Evolutionary conservation across 2,329 filamentous ascomycete species (phyloP).

Genomic region (Akanthomyces dipterigenus): DNA sequence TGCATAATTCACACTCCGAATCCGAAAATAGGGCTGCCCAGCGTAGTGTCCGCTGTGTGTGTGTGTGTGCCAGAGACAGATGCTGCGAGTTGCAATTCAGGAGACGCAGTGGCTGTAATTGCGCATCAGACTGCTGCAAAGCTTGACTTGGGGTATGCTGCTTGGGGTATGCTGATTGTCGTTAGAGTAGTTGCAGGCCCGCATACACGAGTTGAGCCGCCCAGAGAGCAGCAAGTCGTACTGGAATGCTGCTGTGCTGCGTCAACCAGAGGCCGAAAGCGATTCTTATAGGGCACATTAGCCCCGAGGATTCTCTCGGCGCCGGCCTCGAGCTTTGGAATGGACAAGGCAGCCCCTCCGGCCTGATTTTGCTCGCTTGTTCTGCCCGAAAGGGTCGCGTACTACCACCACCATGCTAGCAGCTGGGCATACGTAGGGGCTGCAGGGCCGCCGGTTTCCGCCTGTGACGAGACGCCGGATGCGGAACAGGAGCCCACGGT

Average conservation of each 20-base stretch:
- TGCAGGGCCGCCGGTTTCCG: neutral
- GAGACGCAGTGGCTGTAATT: neutral
- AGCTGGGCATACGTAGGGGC: neutral
- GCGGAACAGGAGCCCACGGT: neutral
- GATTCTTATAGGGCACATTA: neutral
- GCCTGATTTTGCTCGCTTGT: constrained; percentile 1
- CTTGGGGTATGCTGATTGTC: neutral
- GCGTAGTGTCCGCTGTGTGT: neutral
- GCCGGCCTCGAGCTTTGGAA: neutral
- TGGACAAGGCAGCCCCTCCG: neutral
- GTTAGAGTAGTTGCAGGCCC: constrained; percentile 6
- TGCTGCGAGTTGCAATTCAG: neutral
- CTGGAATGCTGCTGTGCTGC: neutral
- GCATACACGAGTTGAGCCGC: neutral
- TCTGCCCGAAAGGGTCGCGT: neutral
- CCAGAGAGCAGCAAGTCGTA: neutral
- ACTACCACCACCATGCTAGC: neutral
- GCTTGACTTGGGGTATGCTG: neutral
- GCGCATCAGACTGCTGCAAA: neutral
- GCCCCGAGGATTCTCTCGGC: neutral
- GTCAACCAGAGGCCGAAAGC: neutral
- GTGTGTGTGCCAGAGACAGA: constrained; percentile 3
- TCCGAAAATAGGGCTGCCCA: neutral
- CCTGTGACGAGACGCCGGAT: neutral
- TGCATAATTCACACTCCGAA: neutral